Conservation (phyloP, 345 rosid species). For the Brassica napus region Da-Ae NC_063435.1:23576501-23577000, state of each 20-base stretch:
- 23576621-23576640: not conserved
- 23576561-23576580: not conserved
- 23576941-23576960: not conserved
- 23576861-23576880: no score
- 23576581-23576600: not conserved
- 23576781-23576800: not conserved
- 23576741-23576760: not conserved
- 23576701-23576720: not conserved
- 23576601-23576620: not conserved
- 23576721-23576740: not conserved
- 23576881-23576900: not conserved
- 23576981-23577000: not conserved
- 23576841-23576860: not conserved
- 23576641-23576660: not conserved
- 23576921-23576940: not conserved
- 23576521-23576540: conserved; percentile 25
- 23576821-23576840: not conserved
- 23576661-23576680: not conserved
- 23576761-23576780: not conserved
- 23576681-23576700: not conserved
- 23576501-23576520: conserved; percentile 26
- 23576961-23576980: not conserved
- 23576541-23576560: conserved; percentile 3
- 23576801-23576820: not conserved
- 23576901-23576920: not conserved